A percentile compares a stretch with the other conserved stretches of the same genome.
phyloP scores from a whole-genome alignment of 352 stramenopile genomes.

The Elongisporangium anandrum region DNA sequence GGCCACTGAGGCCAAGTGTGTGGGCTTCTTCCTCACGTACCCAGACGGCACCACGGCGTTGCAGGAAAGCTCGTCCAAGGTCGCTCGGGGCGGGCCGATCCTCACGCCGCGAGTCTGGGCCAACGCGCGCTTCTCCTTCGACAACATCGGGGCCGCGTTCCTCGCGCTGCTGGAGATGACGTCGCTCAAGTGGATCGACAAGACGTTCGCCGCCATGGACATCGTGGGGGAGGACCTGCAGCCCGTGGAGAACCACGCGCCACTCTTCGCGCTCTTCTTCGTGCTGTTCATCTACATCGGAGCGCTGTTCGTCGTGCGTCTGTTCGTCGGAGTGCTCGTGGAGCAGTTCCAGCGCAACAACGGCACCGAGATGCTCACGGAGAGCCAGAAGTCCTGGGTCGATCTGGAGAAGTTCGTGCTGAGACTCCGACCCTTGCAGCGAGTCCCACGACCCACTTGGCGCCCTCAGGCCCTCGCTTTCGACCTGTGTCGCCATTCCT shows the following conservation, averaged over 20 bases:
- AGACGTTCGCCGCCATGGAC: constrained; percentile 72
- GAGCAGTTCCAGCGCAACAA: constrained; percentile 85
- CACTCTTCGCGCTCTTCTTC: constrained; percentile 59
- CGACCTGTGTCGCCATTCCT: constrained; percentile 55
- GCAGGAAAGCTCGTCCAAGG: constrained; percentile 41
- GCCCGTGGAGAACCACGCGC: constrained; percentile 39
- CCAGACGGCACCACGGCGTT: constrained; percentile 41
- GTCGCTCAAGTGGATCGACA: constrained; percentile 79
- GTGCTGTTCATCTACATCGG: constrained; percentile 74
- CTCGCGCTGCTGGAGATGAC: constrained; percentile 76
- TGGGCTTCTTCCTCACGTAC: constrained; percentile 49
- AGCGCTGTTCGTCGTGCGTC: constrained; percentile 70
- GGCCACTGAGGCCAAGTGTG: constrained; percentile 29
- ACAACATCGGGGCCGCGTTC: constrained; percentile 63
- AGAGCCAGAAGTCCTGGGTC: constrained; percentile 76
- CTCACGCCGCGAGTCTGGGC: constrained; percentile 60
- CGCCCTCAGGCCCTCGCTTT: constrained; percentile 35
- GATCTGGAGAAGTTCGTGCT: constrained; percentile 79
- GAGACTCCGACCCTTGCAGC: constrained; percentile 53
- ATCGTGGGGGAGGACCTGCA: constrained; percentile 44
- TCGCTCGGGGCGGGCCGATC: constrained; percentile 29
- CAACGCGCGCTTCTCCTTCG: constrained; percentile 74
- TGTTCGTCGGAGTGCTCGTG: constrained; percentile 77
- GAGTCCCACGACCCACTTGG: constrained; percentile 36
- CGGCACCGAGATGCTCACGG: constrained; percentile 73